Evolutionary conservation across 1,284 basidiomycete genomes (phyloP), one percentile per base, ranked within the genome.

Genomic region (Omphalotus olearius): DNA sequence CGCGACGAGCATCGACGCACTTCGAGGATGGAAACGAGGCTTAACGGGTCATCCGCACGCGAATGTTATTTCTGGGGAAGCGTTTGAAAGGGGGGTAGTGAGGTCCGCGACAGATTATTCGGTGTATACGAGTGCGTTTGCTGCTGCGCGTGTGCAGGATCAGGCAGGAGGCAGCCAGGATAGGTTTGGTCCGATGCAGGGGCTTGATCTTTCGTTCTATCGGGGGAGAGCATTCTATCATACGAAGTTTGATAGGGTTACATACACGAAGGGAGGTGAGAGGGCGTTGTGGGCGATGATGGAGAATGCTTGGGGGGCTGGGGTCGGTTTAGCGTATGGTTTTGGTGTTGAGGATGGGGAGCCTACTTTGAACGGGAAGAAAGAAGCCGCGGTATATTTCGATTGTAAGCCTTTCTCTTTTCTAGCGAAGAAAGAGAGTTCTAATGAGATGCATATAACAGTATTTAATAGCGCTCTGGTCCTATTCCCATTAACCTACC

Each of bases 191-290:
- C 25, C 69, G 0, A 77, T 87, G 74, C 66, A 78, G 40, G 87
- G 87, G 4, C 71, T 88, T 5, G 87, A 90, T 58, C 68, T 88
- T 23, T 83, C 87, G 1, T 90, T 90, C 62, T 90, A 89, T 65
- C 78, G 74, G 51, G 79, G 79, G 4, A 71, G 88, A 47, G 80
- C 81, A 53, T 74, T 74, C 55, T 90, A 90, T 58, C 88, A 90
- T 61, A 90, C 87, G 0, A 75, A 75, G 59, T 79, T 78, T 41
- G 83, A 89, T 57, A 72, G 80, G 1, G 71, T 86, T 33, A 66
- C 82, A 38, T 76, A 76, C 57, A 73, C 79, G 52, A 64, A 72
- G 13, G 80, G 78, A 0, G 73, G 75, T 17, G 71, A 72, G 55
- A 70, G 68, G 51, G 76, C 87, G 2, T 65, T 89, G 7, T 90